These are phyloP conservation scores for Ramaria rubella DNA, from an alignment of 768 basidiomycete species.

Conservation along the genomic window DNA sequence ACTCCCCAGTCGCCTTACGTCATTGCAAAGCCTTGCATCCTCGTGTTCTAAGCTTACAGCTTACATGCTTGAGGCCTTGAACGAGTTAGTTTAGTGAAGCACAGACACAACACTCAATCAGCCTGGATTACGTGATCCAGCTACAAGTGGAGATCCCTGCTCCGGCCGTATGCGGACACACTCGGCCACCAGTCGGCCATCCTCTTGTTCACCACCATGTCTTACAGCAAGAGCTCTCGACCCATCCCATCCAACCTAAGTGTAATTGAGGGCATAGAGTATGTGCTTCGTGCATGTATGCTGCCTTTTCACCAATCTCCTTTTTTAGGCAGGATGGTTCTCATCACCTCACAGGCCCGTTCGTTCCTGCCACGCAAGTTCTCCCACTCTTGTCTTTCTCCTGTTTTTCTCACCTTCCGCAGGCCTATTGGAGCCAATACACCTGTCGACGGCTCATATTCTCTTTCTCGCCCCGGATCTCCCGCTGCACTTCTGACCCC, in stretches of 20 bases:
- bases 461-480: not conserved
- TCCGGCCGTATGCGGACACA: too few relatives aligned
- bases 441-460: not conserved
- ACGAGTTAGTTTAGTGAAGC: too few relatives aligned
- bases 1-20: too few relatives aligned
- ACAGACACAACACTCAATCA: too few relatives aligned
- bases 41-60: too few relatives aligned
- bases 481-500: not conserved
- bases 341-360: conserved; percentile 58
- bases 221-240: not conserved
- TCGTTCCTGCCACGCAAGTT: conserved; percentile 57
- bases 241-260: not conserved
- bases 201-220: too few relatives aligned
- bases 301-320: not conserved
- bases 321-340: conserved; percentile 41
- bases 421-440: not conserved
- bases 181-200: too few relatives aligned
- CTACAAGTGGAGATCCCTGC: too few relatives aligned
- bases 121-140: too few relatives aligned
- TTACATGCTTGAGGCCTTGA: too few relatives aligned
- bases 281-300: not conserved
- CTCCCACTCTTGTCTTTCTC: not conserved
- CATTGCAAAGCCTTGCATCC: too few relatives aligned
- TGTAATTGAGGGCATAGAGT: conserved; percentile 3
- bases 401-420: not conserved